phyloP scores from a whole-genome alignment of 371 early-diverging fungal genomes.

The Gilbertella persicaria region DNA sequence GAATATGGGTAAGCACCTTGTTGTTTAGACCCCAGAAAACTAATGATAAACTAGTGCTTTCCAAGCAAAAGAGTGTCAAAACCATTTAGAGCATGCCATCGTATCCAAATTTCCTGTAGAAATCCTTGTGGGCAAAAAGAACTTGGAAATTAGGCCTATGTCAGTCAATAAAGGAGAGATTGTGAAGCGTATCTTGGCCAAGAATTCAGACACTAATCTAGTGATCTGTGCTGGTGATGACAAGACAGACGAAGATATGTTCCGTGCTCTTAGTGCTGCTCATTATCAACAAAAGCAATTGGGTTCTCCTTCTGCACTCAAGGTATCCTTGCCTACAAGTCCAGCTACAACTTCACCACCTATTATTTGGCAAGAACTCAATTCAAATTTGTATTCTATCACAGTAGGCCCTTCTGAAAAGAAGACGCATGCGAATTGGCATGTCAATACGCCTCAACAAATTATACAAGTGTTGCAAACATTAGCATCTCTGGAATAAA shows the following conservation, averaged over 20 bases:
- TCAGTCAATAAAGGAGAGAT: slow-evolving; percentile 90
- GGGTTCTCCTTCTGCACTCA: background rate
- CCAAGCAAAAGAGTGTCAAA: slow-evolving; percentile 89
- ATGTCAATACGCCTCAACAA: slow-evolving; percentile 56
- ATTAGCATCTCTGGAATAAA: slow-evolving; percentile 10
- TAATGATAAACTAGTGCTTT: slow-evolving; percentile 51
- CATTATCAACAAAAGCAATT: slow-evolving; percentile 18
- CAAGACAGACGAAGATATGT: slow-evolving; percentile 96
- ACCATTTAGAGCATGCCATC: slow-evolving; percentile 80
- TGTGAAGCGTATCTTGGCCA: slow-evolving; percentile 74
- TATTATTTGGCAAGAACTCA: slow-evolving; percentile 9
- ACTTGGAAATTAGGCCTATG: slow-evolving; percentile 85
- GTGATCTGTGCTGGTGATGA: slow-evolving; percentile 95
- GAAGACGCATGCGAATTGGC: slow-evolving; percentile 84
- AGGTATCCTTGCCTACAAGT: background rate
- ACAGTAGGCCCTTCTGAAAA: slow-evolving; percentile 59
- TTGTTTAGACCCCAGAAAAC: slow-evolving; percentile 26
- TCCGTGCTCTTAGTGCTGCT: slow-evolving; percentile 56
- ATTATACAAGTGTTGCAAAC: slow-evolving; percentile 42
- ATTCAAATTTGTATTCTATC: slow-evolving; percentile 25
- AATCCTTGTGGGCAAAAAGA: slow-evolving; percentile 93
- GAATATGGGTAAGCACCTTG: slow-evolving; percentile 61
- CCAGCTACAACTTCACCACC: background rate
- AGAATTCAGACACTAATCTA: slow-evolving; percentile 73
- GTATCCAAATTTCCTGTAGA: slow-evolving; percentile 85